Evolutionary conservation across 163 green algal species (phyloP).

Genomic region (Coccomyxa subellipsoidea): DNA sequence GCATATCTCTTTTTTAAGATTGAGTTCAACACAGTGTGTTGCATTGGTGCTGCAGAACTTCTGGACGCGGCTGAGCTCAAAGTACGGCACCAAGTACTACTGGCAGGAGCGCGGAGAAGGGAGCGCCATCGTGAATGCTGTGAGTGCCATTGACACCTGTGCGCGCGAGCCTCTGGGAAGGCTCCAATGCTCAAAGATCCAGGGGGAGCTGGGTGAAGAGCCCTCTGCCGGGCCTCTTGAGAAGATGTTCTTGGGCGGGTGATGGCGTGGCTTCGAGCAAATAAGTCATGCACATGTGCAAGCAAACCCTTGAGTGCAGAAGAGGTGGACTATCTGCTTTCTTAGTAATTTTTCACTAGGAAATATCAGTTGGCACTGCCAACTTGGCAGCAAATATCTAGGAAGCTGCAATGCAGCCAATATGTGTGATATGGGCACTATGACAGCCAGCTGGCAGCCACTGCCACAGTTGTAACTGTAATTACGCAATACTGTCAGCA

Average conservation of each 20-base stretch:
- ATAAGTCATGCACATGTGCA: background rate
- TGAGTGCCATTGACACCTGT: slow-evolving; percentile 83
- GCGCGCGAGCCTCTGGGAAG: slow-evolving; percentile 26
- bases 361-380: background rate
- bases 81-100: slow-evolving; percentile 95
- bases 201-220: slow-evolving; percentile 53
- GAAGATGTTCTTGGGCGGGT: slow-evolving; percentile 14
- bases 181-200: slow-evolving; percentile 37
- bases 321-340: background rate
- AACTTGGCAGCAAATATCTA: background rate
- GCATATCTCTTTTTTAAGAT: no score
- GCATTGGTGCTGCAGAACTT: slow-evolving; percentile 66
- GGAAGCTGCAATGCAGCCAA: no score
- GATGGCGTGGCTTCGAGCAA: background rate
- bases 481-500: no score
- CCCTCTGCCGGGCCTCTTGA: slow-evolving; percentile 38
- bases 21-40: background rate
- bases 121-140: slow-evolving; percentile 77
- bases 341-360: background rate
- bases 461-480: no score
- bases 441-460: no score
- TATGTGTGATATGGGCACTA: no score
- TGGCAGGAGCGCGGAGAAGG: slow-evolving; percentile 89
- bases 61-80: slow-evolving; percentile 84
- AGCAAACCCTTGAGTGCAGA: background rate